Base-by-base conservation (phyloP, 2,329 filamentous ascomycete species). In the Fusarium aywerte region DNA sequence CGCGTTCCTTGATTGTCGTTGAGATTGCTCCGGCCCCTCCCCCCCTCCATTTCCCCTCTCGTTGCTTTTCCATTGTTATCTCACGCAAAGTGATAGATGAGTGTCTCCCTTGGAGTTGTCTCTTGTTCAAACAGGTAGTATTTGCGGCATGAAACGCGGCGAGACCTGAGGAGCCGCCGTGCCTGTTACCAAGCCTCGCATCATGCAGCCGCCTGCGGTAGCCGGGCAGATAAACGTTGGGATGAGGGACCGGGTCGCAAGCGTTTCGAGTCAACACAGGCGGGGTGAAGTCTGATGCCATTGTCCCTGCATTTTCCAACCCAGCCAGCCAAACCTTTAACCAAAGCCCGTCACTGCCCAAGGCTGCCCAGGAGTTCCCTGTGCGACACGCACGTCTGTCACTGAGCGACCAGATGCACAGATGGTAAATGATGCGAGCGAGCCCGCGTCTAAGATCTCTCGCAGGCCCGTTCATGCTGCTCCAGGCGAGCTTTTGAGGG, bases 331-430 rank as follows among this genome's bases (percentile, higher is more conserved):
- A 23, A 50, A 54, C 43, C 33, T 25, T 55, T 54, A 35, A 58
- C 33, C 50, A 58, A 36, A 36, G 39, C 40, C 60, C 54, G 52
- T 70, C 61, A 59, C 53, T 39, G 51, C 57, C 54, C 58, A 58
- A 60, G 57, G 25, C 51, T 38, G 33, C 21, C 63, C 56, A 56
- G 65, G 64, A 66, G 60, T 68, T 71, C 70, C 70, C 70, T 72
- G 70, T 58, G 56, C 62, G 56, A 66, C 59, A 48, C 59, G 23
- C 29, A 71, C 60, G 62, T 58, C 56, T 67, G 44, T 65, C 60
- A 53, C 52, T 67, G 55, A 68, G 55, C 65, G 55, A 59, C 64
- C 38, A 58, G 31, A 57, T 62, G 64, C 70, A 71, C 68, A 71
- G 56, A 58, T 62, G 20, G 21, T 47, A 62, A 51, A 63, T 65